Evolutionary conservation across 208 protist genomes (phyloP).

Genomic region (Vickermania spadyakhi): DNA sequence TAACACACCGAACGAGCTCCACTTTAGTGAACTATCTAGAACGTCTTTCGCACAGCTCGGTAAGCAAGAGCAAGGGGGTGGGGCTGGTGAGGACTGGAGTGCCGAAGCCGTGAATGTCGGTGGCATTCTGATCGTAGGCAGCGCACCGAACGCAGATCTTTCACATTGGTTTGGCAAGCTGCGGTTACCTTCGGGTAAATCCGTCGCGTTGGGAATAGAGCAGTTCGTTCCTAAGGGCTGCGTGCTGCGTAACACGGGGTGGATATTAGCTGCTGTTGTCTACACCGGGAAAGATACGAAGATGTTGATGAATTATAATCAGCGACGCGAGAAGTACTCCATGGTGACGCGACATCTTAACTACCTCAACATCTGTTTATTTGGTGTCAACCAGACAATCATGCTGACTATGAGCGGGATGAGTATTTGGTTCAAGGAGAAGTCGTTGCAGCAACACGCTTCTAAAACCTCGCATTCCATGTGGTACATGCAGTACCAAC

Average conservation of each 20-base stretch:
- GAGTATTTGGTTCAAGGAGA: constrained; percentile 27
- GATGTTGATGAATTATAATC: constrained; percentile 72
- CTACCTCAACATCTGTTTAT: constrained; percentile 62
- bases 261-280: constrained; percentile 67
- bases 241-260: constrained; percentile 86
- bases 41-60: background rate
- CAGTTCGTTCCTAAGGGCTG: constrained; percentile 85
- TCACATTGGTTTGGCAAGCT: constrained; percentile 63
- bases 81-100: background rate
- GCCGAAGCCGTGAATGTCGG: background rate
- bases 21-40: background rate
- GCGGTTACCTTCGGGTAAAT: constrained; percentile 30
- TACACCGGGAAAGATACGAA: constrained; percentile 88
- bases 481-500: constrained; percentile 69
- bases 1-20: too few species aligned
- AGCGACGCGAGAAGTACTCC: constrained; percentile 50
- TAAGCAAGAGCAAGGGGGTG: background rate
- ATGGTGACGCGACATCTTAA: constrained; percentile 62
- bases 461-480: constrained; percentile 14
- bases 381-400: constrained; percentile 51
- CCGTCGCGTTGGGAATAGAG: constrained; percentile 60
- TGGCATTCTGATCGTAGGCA: constrained; percentile 42
- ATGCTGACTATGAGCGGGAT: constrained; percentile 49
- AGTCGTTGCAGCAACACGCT: constrained; percentile 14
- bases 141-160: constrained; percentile 46